Conservation (phyloP, 192 early-diverging fungal genomes). For the Coemansia sp. region DNA sequence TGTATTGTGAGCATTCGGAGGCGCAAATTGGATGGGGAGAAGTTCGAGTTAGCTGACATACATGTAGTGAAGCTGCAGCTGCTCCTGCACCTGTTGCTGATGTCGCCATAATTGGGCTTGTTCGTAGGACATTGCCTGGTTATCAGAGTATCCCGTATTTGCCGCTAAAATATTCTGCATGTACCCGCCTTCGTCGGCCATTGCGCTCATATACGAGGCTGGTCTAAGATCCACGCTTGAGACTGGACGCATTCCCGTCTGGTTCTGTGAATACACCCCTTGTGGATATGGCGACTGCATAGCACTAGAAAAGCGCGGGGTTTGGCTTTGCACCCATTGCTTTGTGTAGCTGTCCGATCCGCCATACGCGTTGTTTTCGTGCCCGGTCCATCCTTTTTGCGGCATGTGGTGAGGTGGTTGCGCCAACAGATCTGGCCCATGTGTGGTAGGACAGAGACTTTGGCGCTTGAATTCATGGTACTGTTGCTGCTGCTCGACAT, state of each 20-base stretch:
- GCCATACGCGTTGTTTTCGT: background rate
- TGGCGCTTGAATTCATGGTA: conserved; percentile 47
- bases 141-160: conserved; percentile 2
- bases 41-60: background rate
- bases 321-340: conserved; percentile 27
- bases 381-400: conserved; percentile 16
- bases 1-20: background rate
- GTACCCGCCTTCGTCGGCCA: background rate
- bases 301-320: background rate
- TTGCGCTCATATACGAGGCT: background rate
- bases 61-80: conserved; percentile 1
- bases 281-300: conserved; percentile 4
- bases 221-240: conserved; percentile 5
- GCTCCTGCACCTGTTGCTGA: conserved; percentile 15
- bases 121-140: conserved; percentile 8
- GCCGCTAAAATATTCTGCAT: background rate
- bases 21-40: conserved; percentile 15
- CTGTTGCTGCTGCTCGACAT: conserved; percentile 41
- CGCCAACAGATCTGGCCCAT: background rate
- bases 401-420: background rate
- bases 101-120: conserved; percentile 9
- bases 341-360: conserved; percentile 16
- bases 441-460: conserved; percentile 33
- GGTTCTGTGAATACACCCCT: background rate
- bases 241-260: background rate